Percentiles rank a stretch among this genome's conserved stretches.
Conservation (phyloP, 257 asterid genomes). For the Penstemon barbatus region DNA sequence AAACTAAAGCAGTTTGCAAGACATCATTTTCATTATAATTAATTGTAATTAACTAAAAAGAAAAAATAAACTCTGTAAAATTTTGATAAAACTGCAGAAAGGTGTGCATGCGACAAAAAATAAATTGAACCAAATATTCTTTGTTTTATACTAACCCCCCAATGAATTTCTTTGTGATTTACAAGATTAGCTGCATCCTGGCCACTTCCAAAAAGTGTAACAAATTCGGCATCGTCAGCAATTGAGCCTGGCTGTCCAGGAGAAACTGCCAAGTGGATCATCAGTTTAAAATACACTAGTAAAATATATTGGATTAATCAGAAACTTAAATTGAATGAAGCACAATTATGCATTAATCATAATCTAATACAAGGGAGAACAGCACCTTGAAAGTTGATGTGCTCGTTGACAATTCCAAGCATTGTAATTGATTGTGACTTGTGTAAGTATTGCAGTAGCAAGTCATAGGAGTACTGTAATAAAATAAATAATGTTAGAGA, state of each 20-base stretch:
- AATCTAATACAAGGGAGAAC: conserved; percentile 17
- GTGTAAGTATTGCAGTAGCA: conserved; percentile 88
- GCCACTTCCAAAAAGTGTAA: conserved; percentile 79
- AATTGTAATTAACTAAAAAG: neutral
- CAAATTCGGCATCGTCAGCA: conserved; percentile 85
- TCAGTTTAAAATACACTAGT: conserved; percentile 17
- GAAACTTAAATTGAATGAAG: conserved; percentile 3
- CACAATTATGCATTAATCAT: conserved; percentile 1
- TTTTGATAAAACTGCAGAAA: neutral
- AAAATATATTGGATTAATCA: conserved; percentile 14
- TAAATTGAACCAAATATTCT: neutral
- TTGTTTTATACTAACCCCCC: conserved; percentile 75
- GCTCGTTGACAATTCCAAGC: conserved; percentile 96
- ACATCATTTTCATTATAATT: neutral
- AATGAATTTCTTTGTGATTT: conserved; percentile 91
- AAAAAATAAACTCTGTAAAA: neutral
- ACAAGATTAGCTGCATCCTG: conserved; percentile 79
- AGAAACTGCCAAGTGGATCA: conserved; percentile 60
- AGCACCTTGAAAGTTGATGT: conserved; percentile 86
- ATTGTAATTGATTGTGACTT: conserved; percentile 79
- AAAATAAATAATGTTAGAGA: conserved; percentile 28
- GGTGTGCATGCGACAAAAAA: neutral
- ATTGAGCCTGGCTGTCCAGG: conserved; percentile 91
- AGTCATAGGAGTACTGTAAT: conserved; percentile 82
- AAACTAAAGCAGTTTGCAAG: too few species aligned